Conservation (phyloP, 208 protist species). For the Trypanosoma brucei region DNA sequence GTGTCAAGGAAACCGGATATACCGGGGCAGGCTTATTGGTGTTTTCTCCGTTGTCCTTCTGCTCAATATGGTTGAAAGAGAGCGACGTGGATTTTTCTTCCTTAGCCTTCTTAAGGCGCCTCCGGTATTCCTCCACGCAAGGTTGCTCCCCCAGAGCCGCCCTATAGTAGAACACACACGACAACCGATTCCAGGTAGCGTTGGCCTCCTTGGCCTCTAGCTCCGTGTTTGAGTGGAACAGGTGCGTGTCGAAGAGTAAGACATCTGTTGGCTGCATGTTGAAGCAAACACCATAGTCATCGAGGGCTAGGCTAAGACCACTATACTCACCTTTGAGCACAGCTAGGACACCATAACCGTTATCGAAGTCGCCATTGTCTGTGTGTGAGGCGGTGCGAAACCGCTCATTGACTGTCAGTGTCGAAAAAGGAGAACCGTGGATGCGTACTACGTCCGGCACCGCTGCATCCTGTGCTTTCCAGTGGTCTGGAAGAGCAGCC, state of each 20-base stretch:
- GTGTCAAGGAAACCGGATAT: constrained; percentile 38
- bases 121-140: constrained; percentile 67
- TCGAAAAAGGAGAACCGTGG: constrained; percentile 83
- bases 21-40: constrained; percentile 49
- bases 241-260: constrained; percentile 89
- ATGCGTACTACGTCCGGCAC: constrained; percentile 88
- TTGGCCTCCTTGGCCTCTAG: constrained; percentile 41
- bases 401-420: constrained; percentile 86
- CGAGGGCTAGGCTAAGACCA: constrained; percentile 68
- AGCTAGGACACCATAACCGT: constrained; percentile 78
- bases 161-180: constrained; percentile 91
- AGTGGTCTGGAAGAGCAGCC: constrained; percentile 53
- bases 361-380: constrained; percentile 88
- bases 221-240: constrained; percentile 91
- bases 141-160: constrained; percentile 59
- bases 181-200: constrained; percentile 61
- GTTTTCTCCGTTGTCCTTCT: constrained; percentile 69
- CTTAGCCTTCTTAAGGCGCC: constrained; percentile 42
- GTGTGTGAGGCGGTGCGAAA: constrained; percentile 90
- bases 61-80: constrained; percentile 23
- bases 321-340: constrained; percentile 84
- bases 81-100: constrained; percentile 8
- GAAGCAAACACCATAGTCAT: constrained; percentile 70
- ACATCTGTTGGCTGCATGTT: constrained; percentile 78
- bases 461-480: constrained; percentile 67